Evolutionary conservation across 495 filamentous ascomycete genomes (phyloP).

Genomic region (Penicillium samsonianum): DNA sequence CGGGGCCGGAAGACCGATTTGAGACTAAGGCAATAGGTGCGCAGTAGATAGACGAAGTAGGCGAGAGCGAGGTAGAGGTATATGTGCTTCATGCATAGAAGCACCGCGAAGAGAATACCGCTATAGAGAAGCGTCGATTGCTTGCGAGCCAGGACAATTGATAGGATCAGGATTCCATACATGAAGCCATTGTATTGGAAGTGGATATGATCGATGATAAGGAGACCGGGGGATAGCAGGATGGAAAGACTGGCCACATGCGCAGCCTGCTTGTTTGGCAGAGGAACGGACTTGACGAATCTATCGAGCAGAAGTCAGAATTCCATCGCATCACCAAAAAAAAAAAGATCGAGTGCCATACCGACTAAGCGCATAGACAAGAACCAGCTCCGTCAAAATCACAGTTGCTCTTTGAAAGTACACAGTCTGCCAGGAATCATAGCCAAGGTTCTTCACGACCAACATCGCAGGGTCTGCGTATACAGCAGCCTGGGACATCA

Average conservation of each 20-base stretch:
- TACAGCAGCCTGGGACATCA: conserved; percentile 77
- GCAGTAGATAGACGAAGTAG: conserved; percentile 89
- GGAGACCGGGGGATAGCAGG: conserved; percentile 83
- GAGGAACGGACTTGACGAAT: conserved; percentile 67
- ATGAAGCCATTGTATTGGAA: conserved; percentile 99
- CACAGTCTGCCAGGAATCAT: conserved; percentile 87
- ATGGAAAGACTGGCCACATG: conserved; percentile 89
- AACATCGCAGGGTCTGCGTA: conserved; percentile 82
- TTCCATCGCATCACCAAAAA: neutral
- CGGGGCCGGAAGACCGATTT: conserved; percentile 74
- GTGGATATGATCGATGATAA: conserved; percentile 98
- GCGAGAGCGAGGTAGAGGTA: conserved; percentile 96
- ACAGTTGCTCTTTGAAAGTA: conserved; percentile 91
- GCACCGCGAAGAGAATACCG: conserved; percentile 76
- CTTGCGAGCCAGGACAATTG: conserved; percentile 77
- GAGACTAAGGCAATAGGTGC: conserved; percentile 83
- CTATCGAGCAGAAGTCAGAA: conserved; percentile 39
- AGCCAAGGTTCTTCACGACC: conserved; percentile 73
- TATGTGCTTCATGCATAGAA: conserved; percentile 96
- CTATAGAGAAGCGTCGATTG: conserved; percentile 74
- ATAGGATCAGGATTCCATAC: conserved; percentile 85
- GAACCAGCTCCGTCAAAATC: conserved; percentile 79
- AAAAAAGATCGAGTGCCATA: conserved; percentile 33
- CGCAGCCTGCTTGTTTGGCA: conserved; percentile 67
- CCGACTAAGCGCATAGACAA: conserved; percentile 82